These are phyloP conservation scores for Mortierella sp. DNA, from an alignment of 371 early-diverging fungal genomes.

Conservation along the genomic window DNA sequence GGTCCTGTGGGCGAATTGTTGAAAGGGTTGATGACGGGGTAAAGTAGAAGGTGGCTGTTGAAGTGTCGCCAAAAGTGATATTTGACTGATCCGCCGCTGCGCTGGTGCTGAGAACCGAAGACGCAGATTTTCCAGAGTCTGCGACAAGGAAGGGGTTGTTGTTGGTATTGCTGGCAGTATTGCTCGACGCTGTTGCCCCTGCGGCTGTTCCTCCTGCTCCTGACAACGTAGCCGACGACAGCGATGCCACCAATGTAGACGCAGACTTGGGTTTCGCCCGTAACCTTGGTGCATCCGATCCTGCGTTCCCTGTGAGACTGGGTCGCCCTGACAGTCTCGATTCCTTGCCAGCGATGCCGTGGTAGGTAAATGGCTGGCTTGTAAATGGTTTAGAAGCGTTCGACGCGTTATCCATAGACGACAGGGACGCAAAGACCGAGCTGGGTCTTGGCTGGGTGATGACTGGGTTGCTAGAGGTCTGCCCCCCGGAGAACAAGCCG, in stretches of 20 bases:
- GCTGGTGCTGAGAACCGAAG: neutral
- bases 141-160: slow-evolving; percentile 22
- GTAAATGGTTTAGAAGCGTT: neutral
- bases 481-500: neutral
- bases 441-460: slow-evolving; percentile 3
- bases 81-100: neutral
- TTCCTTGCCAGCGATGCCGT: slow-evolving; percentile 16
- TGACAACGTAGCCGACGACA: slow-evolving; percentile 27
- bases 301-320: neutral
- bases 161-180: neutral
- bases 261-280: slow-evolving; percentile 32
- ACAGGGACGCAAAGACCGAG: neutral
- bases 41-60: slow-evolving; percentile 13
- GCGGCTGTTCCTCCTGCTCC: slow-evolving; percentile 2
- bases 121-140: neutral
- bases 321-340: slow-evolving; percentile 25
- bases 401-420: slow-evolving; percentile 6
- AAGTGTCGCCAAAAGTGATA: neutral
- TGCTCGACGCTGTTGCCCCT: neutral
- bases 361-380: slow-evolving; percentile 10
- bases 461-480: neutral
- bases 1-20: neutral
- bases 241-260: slow-evolving; percentile 15
- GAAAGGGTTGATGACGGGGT: slow-evolving; percentile 8
- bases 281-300: slow-evolving; percentile 10